These are phyloP conservation scores for Rosellinia necatrix DNA, from an alignment of 2,329 filamentous ascomycete genomes.

Conservation along the genomic window DNA sequence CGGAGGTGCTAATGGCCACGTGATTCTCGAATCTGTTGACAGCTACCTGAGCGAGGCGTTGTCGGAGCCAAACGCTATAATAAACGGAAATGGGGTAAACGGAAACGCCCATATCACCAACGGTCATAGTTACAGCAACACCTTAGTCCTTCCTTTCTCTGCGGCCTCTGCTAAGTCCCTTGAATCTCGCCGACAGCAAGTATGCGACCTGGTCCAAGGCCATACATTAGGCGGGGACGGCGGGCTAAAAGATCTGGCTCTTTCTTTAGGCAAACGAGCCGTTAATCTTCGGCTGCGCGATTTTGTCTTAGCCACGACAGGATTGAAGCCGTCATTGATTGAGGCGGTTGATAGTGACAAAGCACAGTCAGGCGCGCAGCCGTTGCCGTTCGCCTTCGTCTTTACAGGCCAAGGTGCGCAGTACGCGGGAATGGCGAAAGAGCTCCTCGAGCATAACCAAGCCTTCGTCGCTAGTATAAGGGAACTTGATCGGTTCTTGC, in stretches of 20 bases:
- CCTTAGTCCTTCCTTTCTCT: neutral
- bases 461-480: slow-evolving; percentile 28
- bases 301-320: neutral
- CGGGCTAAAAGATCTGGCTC: neutral
- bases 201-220: neutral
- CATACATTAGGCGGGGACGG: neutral
- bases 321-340: neutral
- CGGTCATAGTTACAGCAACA: neutral
- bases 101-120: neutral
- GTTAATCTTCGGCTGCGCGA: neutral
- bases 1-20: slow-evolving; percentile 8
- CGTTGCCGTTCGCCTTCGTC: slow-evolving; percentile 23
- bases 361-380: neutral
- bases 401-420: slow-evolving; percentile 41
- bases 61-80: neutral
- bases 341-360: neutral
- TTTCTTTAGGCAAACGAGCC: neutral
- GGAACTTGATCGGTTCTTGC: slow-evolving; percentile 16
- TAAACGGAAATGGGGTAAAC: neutral
- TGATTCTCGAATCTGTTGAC: slow-evolving; percentile 1
- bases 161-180: neutral
- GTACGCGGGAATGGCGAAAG: slow-evolving; percentile 40
- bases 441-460: slow-evolving; percentile 29
- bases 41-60: neutral
- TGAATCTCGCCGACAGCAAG: neutral